Evolutionary conservation across 208 protist genomes (phyloP).

Genomic region (Crithidia sp.): DNA sequence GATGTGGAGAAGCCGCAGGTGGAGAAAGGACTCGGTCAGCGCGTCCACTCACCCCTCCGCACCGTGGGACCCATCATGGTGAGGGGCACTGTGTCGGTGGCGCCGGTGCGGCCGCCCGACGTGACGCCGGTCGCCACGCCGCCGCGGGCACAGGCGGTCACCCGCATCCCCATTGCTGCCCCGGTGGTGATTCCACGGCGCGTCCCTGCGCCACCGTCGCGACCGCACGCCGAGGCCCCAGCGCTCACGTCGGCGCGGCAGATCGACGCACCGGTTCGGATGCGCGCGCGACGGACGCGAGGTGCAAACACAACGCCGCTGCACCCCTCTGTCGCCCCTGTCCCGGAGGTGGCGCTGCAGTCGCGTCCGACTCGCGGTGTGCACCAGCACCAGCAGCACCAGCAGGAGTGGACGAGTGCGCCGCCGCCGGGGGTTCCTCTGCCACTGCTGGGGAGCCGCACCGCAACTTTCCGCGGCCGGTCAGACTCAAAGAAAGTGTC

Average conservation of each 20-base stretch:
- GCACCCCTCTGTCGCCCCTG: neutral
- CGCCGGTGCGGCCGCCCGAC: neutral
- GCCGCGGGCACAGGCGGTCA: neutral
- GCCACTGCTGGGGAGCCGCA: neutral
- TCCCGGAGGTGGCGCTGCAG: neutral
- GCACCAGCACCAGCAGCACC: neutral
- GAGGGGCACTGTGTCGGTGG: neutral
- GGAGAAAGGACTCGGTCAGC: too few relatives aligned
- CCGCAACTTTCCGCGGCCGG: neutral
- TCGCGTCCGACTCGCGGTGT: neutral
- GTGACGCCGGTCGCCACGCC: neutral
- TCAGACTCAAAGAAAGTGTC: neutral
- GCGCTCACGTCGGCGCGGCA: conserved; percentile 9
- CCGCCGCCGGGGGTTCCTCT: neutral
- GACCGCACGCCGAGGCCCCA: neutral
- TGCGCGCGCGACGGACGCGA: neutral
- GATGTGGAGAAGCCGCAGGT: too few relatives aligned
- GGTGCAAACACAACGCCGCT: neutral
- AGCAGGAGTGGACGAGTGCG: neutral
- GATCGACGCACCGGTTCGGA: neutral
- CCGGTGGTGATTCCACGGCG: neutral
- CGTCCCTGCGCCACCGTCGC: neutral
- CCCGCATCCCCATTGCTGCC: neutral
- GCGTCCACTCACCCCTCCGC: neutral
- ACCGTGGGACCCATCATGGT: neutral